phyloP scores from a whole-genome alignment of 257 asterid genomes.

The Capsicum pubescens region DNA sequence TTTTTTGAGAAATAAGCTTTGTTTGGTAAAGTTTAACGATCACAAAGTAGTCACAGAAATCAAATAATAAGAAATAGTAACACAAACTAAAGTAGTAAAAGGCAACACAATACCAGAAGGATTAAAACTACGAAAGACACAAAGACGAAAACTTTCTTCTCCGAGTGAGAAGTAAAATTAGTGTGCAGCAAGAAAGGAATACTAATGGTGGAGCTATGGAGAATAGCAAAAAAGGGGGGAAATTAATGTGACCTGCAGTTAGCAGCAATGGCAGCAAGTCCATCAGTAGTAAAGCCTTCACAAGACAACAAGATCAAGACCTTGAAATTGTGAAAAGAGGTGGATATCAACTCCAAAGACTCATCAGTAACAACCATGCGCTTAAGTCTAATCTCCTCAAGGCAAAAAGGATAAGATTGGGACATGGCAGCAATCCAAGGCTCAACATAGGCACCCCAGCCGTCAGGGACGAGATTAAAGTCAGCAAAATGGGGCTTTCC shows the following conservation, averaged over 20 bases:
- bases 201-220: no score
- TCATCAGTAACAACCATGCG: slow-evolving; percentile 93
- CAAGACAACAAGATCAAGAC: slow-evolving; percentile 62
- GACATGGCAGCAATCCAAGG: slow-evolving; percentile 91
- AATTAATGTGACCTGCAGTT: slow-evolving; percentile 59
- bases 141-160: slow-evolving; percentile 26
- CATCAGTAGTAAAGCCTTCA: slow-evolving; percentile 75
- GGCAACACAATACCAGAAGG: not conserved
- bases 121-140: not conserved
- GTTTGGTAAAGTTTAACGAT: no score
- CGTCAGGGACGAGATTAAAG: slow-evolving; percentile 91
- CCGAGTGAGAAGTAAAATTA: no score
- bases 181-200: no score
- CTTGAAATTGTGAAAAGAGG: slow-evolving; percentile 60
- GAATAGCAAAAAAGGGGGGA: no score
- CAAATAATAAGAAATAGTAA: no score
- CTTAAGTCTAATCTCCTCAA: slow-evolving; percentile 90
- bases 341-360: slow-evolving; percentile 62
- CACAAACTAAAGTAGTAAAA: not conserved
- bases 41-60: no score
- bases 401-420: slow-evolving; percentile 61
- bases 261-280: slow-evolving; percentile 75
- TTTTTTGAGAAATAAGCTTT: no score
- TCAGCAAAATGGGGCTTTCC: slow-evolving; percentile 99
- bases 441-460: slow-evolving; percentile 78